These are phyloP conservation scores for Typha latifolia DNA, from an alignment of 176 grass and related monocot genomes.

Conservation along the genomic window DNA sequence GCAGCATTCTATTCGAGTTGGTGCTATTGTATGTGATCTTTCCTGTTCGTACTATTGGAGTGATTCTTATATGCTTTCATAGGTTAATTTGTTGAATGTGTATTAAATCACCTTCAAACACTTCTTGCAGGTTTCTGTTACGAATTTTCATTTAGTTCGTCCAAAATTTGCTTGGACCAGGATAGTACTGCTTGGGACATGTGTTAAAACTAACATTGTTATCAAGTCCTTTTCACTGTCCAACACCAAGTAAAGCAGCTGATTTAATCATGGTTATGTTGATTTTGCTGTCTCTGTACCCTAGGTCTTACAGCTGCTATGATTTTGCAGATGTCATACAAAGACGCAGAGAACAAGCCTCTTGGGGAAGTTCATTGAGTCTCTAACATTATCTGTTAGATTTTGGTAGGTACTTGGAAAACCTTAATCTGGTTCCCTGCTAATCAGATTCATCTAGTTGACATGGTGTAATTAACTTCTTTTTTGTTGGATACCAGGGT, in stretches of 20 bases:
- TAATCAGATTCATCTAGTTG: neutral
- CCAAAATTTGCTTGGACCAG: conserved; percentile 46
- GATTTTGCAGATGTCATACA: conserved; percentile 37
- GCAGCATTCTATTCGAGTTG: conserved; percentile 69
- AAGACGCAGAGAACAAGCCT: conserved; percentile 30
- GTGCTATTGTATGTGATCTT: conserved; percentile 56
- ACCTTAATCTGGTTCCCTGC: neutral
- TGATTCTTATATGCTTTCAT: neutral
- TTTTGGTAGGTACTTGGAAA: conserved; percentile 53
- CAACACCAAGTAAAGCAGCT: conserved; percentile 48
- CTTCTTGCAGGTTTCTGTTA: conserved; percentile 60
- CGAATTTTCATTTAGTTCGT: conserved; percentile 38
- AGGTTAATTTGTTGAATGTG: neutral
- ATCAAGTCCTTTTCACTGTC: conserved; percentile 57
- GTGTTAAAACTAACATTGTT: conserved; percentile 55
- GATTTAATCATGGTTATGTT: too few species aligned
- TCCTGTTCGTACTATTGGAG: neutral
- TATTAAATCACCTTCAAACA: neutral
- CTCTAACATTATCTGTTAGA: conserved; percentile 52
- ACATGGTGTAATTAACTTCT: conserved; percentile 7
- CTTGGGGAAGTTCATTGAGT: conserved; percentile 50
- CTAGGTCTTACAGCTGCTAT: conserved; percentile 10
- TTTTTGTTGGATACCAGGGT: conserved; percentile 43
- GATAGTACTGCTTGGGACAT: conserved; percentile 55
- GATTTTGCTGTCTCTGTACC: too few species aligned